phyloP scores from a whole-genome alignment of 169 alveolate species.

The Amoebophrya sp. region DNA sequence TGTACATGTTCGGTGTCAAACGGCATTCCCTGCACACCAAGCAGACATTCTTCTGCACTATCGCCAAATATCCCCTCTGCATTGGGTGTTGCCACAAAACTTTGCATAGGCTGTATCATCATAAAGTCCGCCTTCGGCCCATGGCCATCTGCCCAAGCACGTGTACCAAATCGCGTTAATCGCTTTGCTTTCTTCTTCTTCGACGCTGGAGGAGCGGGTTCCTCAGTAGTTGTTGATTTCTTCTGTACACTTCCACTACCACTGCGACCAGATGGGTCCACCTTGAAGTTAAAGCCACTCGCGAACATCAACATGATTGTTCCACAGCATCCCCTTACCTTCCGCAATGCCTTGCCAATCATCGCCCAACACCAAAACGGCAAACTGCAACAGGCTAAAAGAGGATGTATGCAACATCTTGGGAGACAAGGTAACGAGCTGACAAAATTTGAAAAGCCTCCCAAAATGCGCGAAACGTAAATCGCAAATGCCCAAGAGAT shows the following conservation, averaged over 20 bases:
- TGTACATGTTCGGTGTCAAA: neutral
- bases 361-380: neutral
- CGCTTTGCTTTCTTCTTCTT: neutral
- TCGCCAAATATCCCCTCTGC: neutral
- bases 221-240: neutral
- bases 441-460: neutral
- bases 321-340: neutral
- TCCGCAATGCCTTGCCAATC: neutral
- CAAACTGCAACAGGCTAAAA: neutral
- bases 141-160: neutral
- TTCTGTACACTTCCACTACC: neutral
- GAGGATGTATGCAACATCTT: neutral
- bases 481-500: neutral
- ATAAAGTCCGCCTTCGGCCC: neutral
- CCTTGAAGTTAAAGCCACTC: neutral
- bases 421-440: neutral
- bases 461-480: neutral
- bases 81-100: neutral
- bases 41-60: neutral
- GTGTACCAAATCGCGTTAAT: neutral
- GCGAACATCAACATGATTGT: neutral
- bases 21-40: neutral
- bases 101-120: neutral
- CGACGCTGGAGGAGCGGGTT: neutral
- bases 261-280: neutral